A percentile compares a stretch with the other conserved stretches of the same genome.
phyloP scores from a whole-genome alignment of 2,329 filamentous ascomycete species.

The Shiraia bambusicola region DNA sequence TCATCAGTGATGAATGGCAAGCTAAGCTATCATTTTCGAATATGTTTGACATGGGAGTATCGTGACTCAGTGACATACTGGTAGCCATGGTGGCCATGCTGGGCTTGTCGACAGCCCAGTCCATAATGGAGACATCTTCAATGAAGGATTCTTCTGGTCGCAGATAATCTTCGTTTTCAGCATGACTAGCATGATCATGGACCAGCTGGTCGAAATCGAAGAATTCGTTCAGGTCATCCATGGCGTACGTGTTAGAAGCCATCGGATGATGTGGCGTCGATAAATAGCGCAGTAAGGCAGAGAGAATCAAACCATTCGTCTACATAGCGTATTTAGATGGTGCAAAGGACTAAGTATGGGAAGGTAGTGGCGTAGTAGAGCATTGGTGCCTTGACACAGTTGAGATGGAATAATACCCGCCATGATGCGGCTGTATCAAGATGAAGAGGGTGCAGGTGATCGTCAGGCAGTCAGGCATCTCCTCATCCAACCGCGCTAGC shows the following conservation, averaged over 20 bases:
- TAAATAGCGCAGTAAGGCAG: slow-evolving; percentile 3
- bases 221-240: slow-evolving; percentile 35
- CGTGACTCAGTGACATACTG: not conserved
- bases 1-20: too few relatives aligned
- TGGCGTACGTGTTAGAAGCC: slow-evolving; percentile 7
- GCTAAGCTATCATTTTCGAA: not conserved
- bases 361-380: slow-evolving; percentile 19
- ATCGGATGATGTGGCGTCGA: slow-evolving; percentile 15
- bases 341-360: slow-evolving; percentile 2
- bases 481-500: slow-evolving; percentile 2
- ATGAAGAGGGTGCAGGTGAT: slow-evolving; percentile 8
- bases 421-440: slow-evolving; percentile 10
- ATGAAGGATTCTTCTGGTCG: not conserved
- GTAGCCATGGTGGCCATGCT: slow-evolving; percentile 6
- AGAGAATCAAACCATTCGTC: slow-evolving; percentile 8
- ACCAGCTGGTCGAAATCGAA: slow-evolving; percentile 40
- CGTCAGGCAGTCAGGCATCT: slow-evolving; percentile 7
- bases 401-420: slow-evolving; percentile 15
- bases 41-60: slow-evolving; percentile 6
- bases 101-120: slow-evolving; percentile 21
- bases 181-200: slow-evolving; percentile 15
- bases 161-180: not conserved
- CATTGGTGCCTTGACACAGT: slow-evolving; percentile 13
- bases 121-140: slow-evolving; percentile 22
- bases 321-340: not conserved